Conservation (phyloP, 2,329 filamentous ascomycete genomes). For the Blastomyces emzantsi region DNA sequence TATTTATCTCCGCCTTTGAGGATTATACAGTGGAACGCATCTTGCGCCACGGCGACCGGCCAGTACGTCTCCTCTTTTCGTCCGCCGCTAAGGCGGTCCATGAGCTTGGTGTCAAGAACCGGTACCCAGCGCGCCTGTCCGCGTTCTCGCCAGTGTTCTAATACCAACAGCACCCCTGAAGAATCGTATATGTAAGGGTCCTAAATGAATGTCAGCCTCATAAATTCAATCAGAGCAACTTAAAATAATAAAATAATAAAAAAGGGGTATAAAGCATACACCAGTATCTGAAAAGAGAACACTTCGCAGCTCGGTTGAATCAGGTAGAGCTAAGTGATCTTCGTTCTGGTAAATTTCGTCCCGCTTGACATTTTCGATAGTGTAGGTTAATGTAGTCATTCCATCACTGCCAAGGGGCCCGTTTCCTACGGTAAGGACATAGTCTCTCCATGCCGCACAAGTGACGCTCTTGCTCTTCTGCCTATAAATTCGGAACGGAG, state of each 20-base stretch:
- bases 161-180: constrained; percentile 74
- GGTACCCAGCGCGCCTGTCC: constrained; percentile 87
- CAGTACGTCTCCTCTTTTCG: constrained; percentile 87
- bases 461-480: constrained; percentile 91
- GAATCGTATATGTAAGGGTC: constrained; percentile 96
- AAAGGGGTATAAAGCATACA: constrained; percentile 42
- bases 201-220: constrained; percentile 33
- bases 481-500: constrained; percentile 79
- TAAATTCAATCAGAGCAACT: background rate
- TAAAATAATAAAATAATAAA: too few species aligned
- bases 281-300: constrained; percentile 90
- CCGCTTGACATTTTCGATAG: constrained; percentile 86
- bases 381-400: constrained; percentile 69
- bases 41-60: constrained; percentile 84
- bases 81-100: constrained; percentile 73
- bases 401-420: constrained; percentile 75
- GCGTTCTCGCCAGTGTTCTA: constrained; percentile 81
- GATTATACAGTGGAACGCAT: constrained; percentile 97
- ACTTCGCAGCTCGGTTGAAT: constrained; percentile 62
- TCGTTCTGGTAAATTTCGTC: constrained; percentile 94
- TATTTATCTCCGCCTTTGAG: constrained; percentile 91
- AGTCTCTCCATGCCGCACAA: constrained; percentile 89
- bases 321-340: constrained; percentile 76
- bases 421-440: constrained; percentile 93
- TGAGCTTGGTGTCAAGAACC: constrained; percentile 75